Conservation (phyloP, 495 filamentous ascomycete genomes). For the Penicillium paxilli region DNA sequence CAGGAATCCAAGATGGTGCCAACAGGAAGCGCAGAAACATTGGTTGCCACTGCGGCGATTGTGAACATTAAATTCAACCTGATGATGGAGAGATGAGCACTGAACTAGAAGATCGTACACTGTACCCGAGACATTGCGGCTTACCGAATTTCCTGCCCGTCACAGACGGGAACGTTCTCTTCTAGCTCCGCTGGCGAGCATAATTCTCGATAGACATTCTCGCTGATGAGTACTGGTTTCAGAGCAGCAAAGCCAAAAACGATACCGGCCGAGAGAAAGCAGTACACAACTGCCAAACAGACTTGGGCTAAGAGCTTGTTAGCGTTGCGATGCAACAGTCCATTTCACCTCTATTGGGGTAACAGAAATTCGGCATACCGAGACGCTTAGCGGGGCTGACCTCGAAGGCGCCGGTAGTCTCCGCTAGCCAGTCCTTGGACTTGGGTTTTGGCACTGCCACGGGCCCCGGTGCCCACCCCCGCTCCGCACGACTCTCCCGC, state of each 20-base stretch:
- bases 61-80: constrained; percentile 88
- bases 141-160: constrained; percentile 73
- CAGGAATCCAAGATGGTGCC: constrained; percentile 82
- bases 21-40: constrained; percentile 66
- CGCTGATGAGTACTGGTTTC: constrained; percentile 66
- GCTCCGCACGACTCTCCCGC: constrained; percentile 17
- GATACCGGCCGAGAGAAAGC: constrained; percentile 73
- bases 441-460: background rate
- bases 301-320: constrained; percentile 34
- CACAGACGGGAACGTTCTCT: constrained; percentile 63
- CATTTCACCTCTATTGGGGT: background rate
- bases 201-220: constrained; percentile 62
- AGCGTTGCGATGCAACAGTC: background rate
- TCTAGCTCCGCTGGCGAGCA: constrained; percentile 61
- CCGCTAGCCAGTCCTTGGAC: constrained; percentile 18
- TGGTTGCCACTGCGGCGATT: constrained; percentile 65
- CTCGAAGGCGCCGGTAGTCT: constrained; percentile 68
- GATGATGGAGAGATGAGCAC: constrained; percentile 3
- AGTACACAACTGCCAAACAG: constrained; percentile 68
- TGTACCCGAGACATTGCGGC: background rate
- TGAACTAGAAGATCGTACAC: background rate
- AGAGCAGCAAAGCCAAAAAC: constrained; percentile 76
- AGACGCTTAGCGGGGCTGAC: constrained; percentile 64
- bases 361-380: constrained; percentile 44
- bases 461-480: constrained; percentile 1